These are phyloP conservation scores for Capsella bursapastoris DNA, from an alignment of 345 rosid species.

Conservation along the genomic window DNA sequence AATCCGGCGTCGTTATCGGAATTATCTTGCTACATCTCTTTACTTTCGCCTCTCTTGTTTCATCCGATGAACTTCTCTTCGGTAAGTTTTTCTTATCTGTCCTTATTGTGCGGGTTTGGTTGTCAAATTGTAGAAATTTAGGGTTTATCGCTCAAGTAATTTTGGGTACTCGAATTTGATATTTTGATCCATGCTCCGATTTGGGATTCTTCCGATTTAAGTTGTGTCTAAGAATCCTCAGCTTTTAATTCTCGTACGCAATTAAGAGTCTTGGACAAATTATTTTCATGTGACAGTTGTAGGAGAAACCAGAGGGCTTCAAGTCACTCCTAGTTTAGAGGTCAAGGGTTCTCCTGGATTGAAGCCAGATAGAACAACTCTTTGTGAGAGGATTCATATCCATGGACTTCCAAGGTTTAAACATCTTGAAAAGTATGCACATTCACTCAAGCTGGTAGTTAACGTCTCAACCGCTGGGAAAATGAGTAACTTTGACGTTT, in stretches of 20 bases:
- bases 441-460: slow-evolving; percentile 67
- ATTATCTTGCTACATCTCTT: slow-evolving; percentile 45
- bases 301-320: slow-evolving; percentile 53
- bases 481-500: slow-evolving; percentile 58
- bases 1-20: slow-evolving; percentile 41
- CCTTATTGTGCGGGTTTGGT: neutral
- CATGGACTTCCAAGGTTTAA: slow-evolving; percentile 66
- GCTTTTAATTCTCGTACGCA: neutral
- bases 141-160: slow-evolving; percentile 43
- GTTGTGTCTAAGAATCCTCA: neutral
- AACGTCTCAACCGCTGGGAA: slow-evolving; percentile 47
- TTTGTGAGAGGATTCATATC: slow-evolving; percentile 76
- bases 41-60: slow-evolving; percentile 31
- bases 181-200: neutral
- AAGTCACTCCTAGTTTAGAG: slow-evolving; percentile 54
- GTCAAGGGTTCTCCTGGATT: slow-evolving; percentile 74
- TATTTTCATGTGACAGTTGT: slow-evolving; percentile 48
- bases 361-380: slow-evolving; percentile 55
- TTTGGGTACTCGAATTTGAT: neutral
- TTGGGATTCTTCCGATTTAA: neutral
- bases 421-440: slow-evolving; percentile 66
- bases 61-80: slow-evolving; percentile 46
- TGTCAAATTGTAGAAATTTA: slow-evolving; percentile 34
- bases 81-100: slow-evolving; percentile 44
- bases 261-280: neutral